Evolutionary conservation across 352 stramenopile genomes (phyloP).

Genomic region (Pythium phragmiticola): DNA sequence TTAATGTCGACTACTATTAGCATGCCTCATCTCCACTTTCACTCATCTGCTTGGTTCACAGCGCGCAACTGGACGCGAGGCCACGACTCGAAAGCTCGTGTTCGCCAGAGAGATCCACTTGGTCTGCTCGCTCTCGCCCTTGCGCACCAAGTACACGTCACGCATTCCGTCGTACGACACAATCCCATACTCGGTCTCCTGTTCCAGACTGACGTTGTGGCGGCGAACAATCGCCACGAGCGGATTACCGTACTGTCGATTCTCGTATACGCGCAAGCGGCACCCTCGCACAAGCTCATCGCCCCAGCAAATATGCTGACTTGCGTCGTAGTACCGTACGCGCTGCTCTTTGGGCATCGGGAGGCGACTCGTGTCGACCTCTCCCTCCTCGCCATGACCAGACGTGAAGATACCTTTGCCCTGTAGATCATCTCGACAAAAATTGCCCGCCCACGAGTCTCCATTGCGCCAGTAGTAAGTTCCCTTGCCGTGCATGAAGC

Average conservation of each 20-base stretch:
- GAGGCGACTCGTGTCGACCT: constrained; percentile 12
- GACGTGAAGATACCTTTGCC: constrained; percentile 55
- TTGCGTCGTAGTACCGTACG: constrained; percentile 58
- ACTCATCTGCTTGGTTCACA: constrained; percentile 18
- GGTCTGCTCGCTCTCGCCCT: constrained; percentile 38
- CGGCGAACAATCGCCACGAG: constrained; percentile 35
- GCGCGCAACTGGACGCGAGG: constrained; percentile 34
- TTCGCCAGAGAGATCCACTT: constrained; percentile 56
- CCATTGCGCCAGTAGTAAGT: constrained; percentile 61
- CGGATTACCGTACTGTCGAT: constrained; percentile 41
- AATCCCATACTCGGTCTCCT: constrained; percentile 52
- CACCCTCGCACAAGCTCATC: constrained; percentile 55
- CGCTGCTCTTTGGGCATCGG: constrained; percentile 13
- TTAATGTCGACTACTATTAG: background rate
- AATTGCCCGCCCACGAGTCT: constrained; percentile 54
- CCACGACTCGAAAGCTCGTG: constrained; percentile 42
- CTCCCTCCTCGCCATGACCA: constrained; percentile 16
- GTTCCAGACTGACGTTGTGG: constrained; percentile 40
- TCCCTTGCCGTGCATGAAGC: constrained; percentile 56
- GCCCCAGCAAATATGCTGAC: constrained; percentile 67
- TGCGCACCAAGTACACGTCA: constrained; percentile 47
- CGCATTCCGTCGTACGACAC: constrained; percentile 39
- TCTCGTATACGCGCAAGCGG: constrained; percentile 43
- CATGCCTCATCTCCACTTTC: background rate
- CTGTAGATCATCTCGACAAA: constrained; percentile 61